Conservation (phyloP, 345 rosid genomes). For the Citrus cavaleriei region DNA sequence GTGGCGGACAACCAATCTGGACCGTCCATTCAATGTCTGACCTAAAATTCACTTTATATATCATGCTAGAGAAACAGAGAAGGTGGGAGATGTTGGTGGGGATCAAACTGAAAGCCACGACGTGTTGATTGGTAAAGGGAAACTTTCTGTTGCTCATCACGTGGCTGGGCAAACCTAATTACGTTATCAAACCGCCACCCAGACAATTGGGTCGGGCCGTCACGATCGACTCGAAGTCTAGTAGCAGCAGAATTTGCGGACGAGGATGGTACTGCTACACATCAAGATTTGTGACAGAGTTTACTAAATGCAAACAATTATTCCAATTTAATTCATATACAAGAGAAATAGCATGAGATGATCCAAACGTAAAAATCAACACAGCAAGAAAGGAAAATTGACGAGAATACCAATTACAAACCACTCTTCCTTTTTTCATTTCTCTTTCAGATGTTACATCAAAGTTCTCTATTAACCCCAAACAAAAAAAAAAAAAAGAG, state of each 20-base stretch:
- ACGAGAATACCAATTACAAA: neutral
- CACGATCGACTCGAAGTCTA: too few relatives aligned
- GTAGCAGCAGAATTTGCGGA: neutral
- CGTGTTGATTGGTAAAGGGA: neutral
- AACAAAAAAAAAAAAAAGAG: too few relatives aligned
- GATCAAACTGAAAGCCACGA: neutral
- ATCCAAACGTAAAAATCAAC: neutral
- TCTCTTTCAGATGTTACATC: neutral
- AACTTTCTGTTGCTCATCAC: neutral
- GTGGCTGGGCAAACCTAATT: neutral
- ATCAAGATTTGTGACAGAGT: neutral
- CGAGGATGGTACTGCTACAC: neutral
- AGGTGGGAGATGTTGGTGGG: neutral
- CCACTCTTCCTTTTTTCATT: neutral
- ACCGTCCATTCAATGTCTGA: neutral
- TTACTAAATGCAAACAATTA: neutral
- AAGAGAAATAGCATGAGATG: neutral
- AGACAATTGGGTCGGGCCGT: neutral
- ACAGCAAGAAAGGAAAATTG: neutral
- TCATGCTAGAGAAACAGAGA: neutral
- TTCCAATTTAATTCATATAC: too few relatives aligned
- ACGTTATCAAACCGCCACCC: neutral
- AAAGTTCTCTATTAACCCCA: neutral
- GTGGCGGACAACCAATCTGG: conserved; percentile 5
- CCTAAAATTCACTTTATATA: neutral